phyloP scores from a whole-genome alignment of 345 rosid species.

The Physaria fendleri region DNA sequence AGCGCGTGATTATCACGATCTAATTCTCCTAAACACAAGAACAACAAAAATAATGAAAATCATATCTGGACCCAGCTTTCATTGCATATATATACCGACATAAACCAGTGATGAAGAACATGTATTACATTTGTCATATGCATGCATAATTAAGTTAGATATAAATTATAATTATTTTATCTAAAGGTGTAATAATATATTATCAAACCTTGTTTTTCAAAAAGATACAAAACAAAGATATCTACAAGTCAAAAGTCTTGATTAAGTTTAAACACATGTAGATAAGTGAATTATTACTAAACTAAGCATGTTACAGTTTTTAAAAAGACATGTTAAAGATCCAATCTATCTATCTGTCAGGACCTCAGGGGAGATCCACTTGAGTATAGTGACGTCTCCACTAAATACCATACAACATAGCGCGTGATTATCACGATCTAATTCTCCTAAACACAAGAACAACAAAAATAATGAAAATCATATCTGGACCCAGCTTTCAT shows the following conservation, averaged over 20 bases:
- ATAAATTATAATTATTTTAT: neutral
- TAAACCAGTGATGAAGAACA: neutral
- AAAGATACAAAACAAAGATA: constrained; percentile 15
- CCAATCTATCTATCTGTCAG: constrained; percentile 31
- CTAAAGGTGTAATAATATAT: neutral
- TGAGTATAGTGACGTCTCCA: constrained; percentile 33
- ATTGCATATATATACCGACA: constrained; percentile 14
- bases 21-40: neutral
- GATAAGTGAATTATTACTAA: constrained; percentile 16
- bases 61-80: constrained; percentile 32
- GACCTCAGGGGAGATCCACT: constrained; percentile 30
- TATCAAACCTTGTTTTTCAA: constrained; percentile 4
- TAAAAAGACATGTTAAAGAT: neutral
- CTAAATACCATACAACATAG: constrained; percentile 15
- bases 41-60: neutral
- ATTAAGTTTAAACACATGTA: constrained; percentile 22
- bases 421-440: constrained; percentile 19
- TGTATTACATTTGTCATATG: neutral
- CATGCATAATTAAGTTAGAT: neutral
- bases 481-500: constrained; percentile 31
- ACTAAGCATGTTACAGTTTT: constrained; percentile 20
- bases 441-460: neutral
- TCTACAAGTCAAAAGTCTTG: constrained; percentile 16
- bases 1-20: constrained; percentile 20
- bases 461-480: neutral